A percentile compares a stretch with the other conserved stretches of the same genome.
phyloP scores from a whole-genome alignment of 257 asterid genomes.

The Primulina huaijiensis region DNA sequence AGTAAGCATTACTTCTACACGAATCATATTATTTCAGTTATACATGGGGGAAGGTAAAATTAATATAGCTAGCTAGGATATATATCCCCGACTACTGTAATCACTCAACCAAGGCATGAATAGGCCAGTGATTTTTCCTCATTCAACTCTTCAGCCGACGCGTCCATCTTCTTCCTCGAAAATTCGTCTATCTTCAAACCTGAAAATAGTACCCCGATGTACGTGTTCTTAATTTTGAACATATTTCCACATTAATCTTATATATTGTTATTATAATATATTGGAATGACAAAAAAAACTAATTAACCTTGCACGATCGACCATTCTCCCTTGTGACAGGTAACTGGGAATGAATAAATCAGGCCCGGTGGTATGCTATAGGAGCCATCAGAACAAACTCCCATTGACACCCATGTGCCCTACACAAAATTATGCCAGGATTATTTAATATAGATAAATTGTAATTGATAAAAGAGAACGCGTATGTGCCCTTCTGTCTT shows the following conservation, averaged over 20 bases:
- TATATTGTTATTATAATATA: too few relatives aligned
- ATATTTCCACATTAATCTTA: too few relatives aligned
- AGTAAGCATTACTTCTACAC: too few relatives aligned
- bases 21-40: too few relatives aligned
- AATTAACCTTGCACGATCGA: slow-evolving; percentile 69
- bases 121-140: slow-evolving; percentile 71
- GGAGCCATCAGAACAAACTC: slow-evolving; percentile 83
- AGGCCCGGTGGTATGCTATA: slow-evolving; percentile 67
- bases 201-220: slow-evolving; percentile 14
- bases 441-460: not conserved
- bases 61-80: not conserved
- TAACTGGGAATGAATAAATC: slow-evolving; percentile 77
- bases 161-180: slow-evolving; percentile 74
- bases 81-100: not conserved
- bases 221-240: not conserved
- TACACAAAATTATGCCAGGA: slow-evolving; percentile 15
- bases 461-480: too few relatives aligned
- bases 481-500: too few relatives aligned
- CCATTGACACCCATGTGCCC: slow-evolving; percentile 93
- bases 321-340: slow-evolving; percentile 82
- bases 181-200: slow-evolving; percentile 65
- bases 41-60: too few relatives aligned
- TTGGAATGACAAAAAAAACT: not conserved
- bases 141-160: slow-evolving; percentile 54
- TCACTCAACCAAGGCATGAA: slow-evolving; percentile 48